phyloP scores from a whole-genome alignment of 352 stramenopile species.

The Phytophthora citricola region DNA sequence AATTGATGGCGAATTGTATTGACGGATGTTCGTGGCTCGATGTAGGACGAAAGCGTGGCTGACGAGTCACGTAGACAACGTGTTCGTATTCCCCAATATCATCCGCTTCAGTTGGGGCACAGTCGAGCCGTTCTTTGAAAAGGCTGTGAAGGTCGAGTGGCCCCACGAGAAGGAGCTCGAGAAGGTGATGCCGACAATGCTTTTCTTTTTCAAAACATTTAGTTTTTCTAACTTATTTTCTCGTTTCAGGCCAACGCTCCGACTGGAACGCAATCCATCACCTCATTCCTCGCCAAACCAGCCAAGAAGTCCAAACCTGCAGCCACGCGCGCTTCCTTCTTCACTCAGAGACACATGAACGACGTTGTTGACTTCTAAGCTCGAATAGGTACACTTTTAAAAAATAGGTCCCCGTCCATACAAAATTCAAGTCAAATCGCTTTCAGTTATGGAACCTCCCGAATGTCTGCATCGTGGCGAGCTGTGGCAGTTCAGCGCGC shows the following conservation, averaged over 20 bases:
- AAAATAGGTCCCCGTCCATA: conserved; percentile 14
- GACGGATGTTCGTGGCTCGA: conserved; percentile 9
- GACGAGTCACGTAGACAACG: conserved; percentile 72
- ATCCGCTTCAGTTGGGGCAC: conserved; percentile 94
- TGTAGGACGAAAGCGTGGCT: conserved; percentile 90
- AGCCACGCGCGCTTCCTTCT: conserved; percentile 52
- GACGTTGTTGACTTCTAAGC: conserved; percentile 75
- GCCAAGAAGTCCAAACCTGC: conserved; percentile 33
- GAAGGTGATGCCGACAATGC: conserved; percentile 38
- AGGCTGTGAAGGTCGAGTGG: conserved; percentile 72
- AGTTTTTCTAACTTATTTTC: background rate
- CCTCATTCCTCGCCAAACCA: conserved; percentile 67
- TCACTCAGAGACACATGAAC: conserved; percentile 58
- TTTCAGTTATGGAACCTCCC: conserved; percentile 16
- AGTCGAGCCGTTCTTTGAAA: conserved; percentile 59
- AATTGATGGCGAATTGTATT: background rate
- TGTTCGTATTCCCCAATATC: conserved; percentile 94
- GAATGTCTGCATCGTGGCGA: conserved; percentile 51
- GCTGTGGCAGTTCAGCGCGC: conserved; percentile 58
- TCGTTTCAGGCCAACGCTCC: conserved; percentile 56
- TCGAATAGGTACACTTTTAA: conserved; percentile 1
- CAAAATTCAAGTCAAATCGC: conserved; percentile 10
- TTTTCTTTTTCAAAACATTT: conserved; percentile 1
- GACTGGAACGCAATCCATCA: conserved; percentile 77
- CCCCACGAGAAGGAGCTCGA: conserved; percentile 72